Percentiles rank a stretch among this genome's conserved stretches.
Conservation (phyloP, 2,329 filamentous ascomycete genomes). For the Clonostachys solani region DNA sequence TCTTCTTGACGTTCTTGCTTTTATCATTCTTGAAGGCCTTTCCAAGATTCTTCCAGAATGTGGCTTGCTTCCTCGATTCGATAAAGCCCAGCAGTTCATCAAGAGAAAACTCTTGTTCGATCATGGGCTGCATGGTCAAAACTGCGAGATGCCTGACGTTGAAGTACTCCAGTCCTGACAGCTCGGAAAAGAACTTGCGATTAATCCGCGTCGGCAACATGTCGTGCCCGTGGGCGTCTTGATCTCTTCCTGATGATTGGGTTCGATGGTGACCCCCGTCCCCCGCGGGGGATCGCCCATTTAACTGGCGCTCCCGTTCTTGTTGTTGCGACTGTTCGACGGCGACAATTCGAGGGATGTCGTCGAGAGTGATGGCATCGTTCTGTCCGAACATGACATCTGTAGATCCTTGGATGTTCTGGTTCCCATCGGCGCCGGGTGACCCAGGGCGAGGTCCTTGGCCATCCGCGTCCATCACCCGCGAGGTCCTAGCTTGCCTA, state of each 20-base stretch:
- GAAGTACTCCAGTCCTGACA: slow-evolving; percentile 94
- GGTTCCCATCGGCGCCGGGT: slow-evolving; percentile 53
- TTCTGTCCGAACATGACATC: slow-evolving; percentile 86
- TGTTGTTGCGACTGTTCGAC: slow-evolving; percentile 94
- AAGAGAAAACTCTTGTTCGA: slow-evolving; percentile 87
- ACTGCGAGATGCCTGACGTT: slow-evolving; percentile 95
- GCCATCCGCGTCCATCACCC: slow-evolving; percentile 69
- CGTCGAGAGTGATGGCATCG: slow-evolving; percentile 89
- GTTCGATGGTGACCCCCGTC: slow-evolving; percentile 58
- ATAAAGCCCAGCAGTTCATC: slow-evolving; percentile 92
- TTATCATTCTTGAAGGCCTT: slow-evolving; percentile 92
- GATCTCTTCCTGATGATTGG: slow-evolving; percentile 49
- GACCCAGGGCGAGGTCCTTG: slow-evolving; percentile 71
- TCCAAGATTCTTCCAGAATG: slow-evolving; percentile 97
- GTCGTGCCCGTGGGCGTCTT: slow-evolving; percentile 47
- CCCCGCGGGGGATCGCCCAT: not conserved
- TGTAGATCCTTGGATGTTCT: slow-evolving; percentile 47
- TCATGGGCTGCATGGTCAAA: slow-evolving; percentile 86
- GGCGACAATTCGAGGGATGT: slow-evolving; percentile 93
- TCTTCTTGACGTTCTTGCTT: slow-evolving; percentile 76
- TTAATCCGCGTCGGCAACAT: slow-evolving; percentile 47
- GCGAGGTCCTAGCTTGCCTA: slow-evolving; percentile 82
- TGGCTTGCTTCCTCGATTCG: slow-evolving; percentile 81
- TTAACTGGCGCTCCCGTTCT: slow-evolving; percentile 40
- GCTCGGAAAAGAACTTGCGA: slow-evolving; percentile 91